Percentiles rank a stretch among this genome's conserved stretches.
These are phyloP conservation scores for Protomyces arabidopsidicola DNA, from an alignment of 1,139 yeast species.

Conservation along the genomic window DNA sequence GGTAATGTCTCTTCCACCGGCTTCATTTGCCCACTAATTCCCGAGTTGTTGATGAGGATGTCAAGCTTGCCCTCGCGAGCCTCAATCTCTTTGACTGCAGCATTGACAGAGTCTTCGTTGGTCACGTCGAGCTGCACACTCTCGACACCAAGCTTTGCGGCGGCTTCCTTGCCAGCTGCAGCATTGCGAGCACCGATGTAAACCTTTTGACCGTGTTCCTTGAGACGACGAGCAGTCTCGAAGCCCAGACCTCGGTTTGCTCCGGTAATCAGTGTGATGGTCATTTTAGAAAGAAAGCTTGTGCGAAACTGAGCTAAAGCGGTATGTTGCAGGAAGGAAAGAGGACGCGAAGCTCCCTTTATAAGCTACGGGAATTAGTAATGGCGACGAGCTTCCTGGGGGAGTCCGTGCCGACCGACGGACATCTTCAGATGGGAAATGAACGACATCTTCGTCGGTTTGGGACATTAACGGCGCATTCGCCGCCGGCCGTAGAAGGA, in stretches of 20 bases:
- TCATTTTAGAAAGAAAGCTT: background rate
- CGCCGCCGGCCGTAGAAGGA: no score
- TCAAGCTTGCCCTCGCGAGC: conserved; percentile 31
- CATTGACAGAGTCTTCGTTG: conserved; percentile 27
- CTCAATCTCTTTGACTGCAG: conserved; percentile 27
- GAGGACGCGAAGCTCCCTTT: no score
- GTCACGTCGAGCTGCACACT: conserved; percentile 31
- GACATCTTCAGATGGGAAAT: no score
- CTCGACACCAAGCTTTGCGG: background rate
- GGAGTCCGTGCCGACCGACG: no score
- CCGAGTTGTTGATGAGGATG: conserved; percentile 32
- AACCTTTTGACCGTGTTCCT: background rate
- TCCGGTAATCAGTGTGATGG: background rate
- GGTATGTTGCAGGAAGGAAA: no score
- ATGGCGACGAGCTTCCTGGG: no score
- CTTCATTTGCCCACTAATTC: conserved; percentile 28
- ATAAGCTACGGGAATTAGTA: no score
- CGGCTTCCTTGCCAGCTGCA: background rate
- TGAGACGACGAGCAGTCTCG: background rate
- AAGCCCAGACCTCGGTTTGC: background rate
- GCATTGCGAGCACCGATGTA: background rate
- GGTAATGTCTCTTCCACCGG: background rate
- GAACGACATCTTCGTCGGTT: no score
- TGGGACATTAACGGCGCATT: no score
- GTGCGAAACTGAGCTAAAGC: no score